phyloP scores from a whole-genome alignment of 164 flowering plant species.

The Macadamia tetraphylla region DNA sequence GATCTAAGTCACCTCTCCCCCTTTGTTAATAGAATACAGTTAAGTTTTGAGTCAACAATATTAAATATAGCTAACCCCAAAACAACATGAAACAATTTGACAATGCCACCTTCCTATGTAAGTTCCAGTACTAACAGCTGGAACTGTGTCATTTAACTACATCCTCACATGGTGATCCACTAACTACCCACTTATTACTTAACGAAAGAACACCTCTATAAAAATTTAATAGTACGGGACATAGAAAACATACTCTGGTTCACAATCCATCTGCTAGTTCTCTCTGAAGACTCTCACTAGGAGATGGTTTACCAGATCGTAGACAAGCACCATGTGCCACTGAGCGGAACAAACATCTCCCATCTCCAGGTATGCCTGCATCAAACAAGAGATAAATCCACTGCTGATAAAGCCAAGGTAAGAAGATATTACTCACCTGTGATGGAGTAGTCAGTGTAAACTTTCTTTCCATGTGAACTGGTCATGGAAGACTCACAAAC shows the following conservation, averaged over 20 bases:
- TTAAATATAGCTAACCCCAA: too few species aligned
- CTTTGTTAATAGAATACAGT: too few species aligned
- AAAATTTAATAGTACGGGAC: neutral
- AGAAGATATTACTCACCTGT: conserved; percentile 45
- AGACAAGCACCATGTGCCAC: conserved; percentile 91
- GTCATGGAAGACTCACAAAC: conserved; percentile 24
- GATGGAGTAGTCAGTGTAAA: conserved; percentile 66
- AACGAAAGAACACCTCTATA: neutral
- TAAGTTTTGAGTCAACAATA: too few species aligned
- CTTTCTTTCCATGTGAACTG: conserved; percentile 66
- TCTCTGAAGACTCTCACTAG: conserved; percentile 56
- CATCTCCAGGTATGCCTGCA: conserved; percentile 97
- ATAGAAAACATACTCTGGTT: conserved; percentile 41
- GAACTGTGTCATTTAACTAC: too few species aligned
- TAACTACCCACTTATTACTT: too few species aligned
- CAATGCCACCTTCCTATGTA: too few species aligned
- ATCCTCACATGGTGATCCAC: too few species aligned
- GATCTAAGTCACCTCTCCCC: too few species aligned
- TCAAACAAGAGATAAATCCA: neutral
- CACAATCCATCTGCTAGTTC: conserved; percentile 86
- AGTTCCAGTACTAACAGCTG: too few species aligned
- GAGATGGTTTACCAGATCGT: conserved; percentile 70
- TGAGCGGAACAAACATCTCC: conserved; percentile 92
- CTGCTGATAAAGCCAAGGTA: neutral
- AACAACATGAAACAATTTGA: too few species aligned